Conservation (phyloP, 2,329 filamentous ascomycete genomes). For the Ceratocystis smalleyi region DNA sequence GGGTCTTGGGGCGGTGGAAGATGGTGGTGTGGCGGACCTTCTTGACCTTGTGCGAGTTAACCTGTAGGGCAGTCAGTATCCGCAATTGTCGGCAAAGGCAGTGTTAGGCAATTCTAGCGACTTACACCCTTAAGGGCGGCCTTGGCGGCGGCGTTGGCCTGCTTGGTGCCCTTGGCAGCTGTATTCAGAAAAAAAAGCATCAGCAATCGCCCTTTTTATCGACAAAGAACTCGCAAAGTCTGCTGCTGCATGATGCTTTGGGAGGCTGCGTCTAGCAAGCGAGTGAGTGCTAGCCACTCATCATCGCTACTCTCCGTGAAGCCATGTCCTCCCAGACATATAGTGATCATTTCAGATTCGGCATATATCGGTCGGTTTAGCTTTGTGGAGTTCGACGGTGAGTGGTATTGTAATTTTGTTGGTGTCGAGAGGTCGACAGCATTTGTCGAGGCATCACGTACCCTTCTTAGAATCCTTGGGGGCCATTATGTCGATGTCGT, state of each 20-base stretch:
- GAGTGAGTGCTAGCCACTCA: constrained; percentile 1
- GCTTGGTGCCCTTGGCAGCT: constrained; percentile 57
- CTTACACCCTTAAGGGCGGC: constrained; percentile 90
- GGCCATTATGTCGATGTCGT: constrained; percentile 25
- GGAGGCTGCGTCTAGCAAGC: constrained; percentile 12
- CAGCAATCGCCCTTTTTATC: constrained; percentile 49
- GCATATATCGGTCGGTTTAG: constrained; percentile 16
- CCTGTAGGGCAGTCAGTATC: constrained; percentile 23
- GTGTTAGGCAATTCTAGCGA: constrained; percentile 21
- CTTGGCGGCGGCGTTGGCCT: constrained; percentile 90
- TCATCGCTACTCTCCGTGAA: not conserved
- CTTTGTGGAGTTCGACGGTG: constrained; percentile 9
- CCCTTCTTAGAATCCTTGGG: constrained; percentile 33
- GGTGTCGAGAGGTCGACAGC: constrained; percentile 6
- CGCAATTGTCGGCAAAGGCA: not conserved
- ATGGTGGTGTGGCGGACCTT: constrained; percentile 86
- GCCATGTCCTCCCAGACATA: constrained; percentile 1
- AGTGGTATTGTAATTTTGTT: not conserved
- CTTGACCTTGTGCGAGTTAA: constrained; percentile 61
- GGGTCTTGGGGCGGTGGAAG: constrained; percentile 97
- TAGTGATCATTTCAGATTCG: constrained; percentile 16
- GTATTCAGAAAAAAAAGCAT: constrained; percentile 34
- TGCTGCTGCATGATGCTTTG: constrained; percentile 52
- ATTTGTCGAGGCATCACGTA: constrained; percentile 26
- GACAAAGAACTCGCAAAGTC: constrained; percentile 57